A percentile compares a stretch with the other conserved stretches of the same genome.
Evolutionary conservation across 2,329 filamentous ascomycete genomes (phyloP).

Genomic region (Epichloe sp.): DNA sequence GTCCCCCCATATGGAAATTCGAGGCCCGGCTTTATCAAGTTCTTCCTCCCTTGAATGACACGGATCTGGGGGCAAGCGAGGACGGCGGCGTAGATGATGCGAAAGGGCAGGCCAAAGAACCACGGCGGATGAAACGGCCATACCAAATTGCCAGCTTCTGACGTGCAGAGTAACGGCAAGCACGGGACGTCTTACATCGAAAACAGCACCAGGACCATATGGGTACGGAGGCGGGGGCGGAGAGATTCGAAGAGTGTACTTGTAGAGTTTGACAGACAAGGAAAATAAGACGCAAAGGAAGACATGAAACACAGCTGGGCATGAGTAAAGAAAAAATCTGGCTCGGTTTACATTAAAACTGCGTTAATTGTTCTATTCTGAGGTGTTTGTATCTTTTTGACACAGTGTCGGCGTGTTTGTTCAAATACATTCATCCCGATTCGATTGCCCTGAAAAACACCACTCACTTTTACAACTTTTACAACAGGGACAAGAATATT

Average conservation of each 20-base stretch:
- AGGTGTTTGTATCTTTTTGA: not conserved
- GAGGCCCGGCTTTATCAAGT: too few species aligned
- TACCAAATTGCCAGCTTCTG: too few species aligned
- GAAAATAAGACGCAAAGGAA: not conserved
- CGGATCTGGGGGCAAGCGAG: too few species aligned
- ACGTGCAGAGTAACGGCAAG: not conserved
- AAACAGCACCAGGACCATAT: too few species aligned
- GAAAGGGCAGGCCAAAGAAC: too few species aligned
- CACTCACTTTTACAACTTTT: not conserved
- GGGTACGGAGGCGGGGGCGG: too few species aligned
- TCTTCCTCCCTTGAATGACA: too few species aligned
- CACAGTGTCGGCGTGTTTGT: not conserved
- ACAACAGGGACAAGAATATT: not conserved
- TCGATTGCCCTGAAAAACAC: not conserved
- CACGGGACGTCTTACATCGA: too few species aligned
- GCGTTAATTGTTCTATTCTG: slow-evolving; percentile 4
- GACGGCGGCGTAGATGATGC: too few species aligned
- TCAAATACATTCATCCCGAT: not conserved
- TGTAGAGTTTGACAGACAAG: not conserved
- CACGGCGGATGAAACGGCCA: too few species aligned
- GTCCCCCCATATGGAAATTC: too few species aligned
- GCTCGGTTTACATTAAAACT: slow-evolving; percentile 3
- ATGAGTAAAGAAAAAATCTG: not conserved
- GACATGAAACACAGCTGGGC: not conserved
- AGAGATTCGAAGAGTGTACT: too few species aligned